Evolutionary conservation across 2,329 filamentous ascomycete species (phyloP).

Genomic region (Zymoseptoria crescenta): DNA sequence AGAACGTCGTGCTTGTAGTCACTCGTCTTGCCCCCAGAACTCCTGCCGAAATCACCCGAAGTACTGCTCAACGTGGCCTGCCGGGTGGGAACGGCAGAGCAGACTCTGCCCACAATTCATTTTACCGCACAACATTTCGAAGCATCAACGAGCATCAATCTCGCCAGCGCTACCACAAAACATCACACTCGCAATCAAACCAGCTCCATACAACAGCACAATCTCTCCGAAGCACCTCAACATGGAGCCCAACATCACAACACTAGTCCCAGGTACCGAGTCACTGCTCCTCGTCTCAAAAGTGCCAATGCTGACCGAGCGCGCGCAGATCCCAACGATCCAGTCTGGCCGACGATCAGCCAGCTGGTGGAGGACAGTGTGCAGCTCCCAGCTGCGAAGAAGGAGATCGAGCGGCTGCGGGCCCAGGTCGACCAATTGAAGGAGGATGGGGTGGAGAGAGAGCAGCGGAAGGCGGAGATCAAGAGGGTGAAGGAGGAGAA

Average conservation of each 20-base stretch:
- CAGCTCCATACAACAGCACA: neutral
- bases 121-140: neutral
- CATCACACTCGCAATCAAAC: neutral
- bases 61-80: neutral
- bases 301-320: neutral
- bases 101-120: neutral
- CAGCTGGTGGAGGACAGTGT: neutral
- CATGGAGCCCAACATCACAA: neutral
- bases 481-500: neutral
- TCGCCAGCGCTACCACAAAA: neutral
- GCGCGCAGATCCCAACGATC: neutral
- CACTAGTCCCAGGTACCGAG: neutral
- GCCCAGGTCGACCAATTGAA: neutral
- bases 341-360: neutral
- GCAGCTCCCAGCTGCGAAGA: neutral
- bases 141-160: neutral
- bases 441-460: neutral
- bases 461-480: neutral
- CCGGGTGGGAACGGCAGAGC: no score
- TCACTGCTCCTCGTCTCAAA: neutral
- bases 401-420: neutral
- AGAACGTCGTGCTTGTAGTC: neutral
- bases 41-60: neutral
- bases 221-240: neutral
- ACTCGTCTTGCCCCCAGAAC: neutral